Evolutionary conservation across 805 yeast species (phyloP), one percentile per base, ranked within the genome.

Genomic region (Candida stauntonica): DNA sequence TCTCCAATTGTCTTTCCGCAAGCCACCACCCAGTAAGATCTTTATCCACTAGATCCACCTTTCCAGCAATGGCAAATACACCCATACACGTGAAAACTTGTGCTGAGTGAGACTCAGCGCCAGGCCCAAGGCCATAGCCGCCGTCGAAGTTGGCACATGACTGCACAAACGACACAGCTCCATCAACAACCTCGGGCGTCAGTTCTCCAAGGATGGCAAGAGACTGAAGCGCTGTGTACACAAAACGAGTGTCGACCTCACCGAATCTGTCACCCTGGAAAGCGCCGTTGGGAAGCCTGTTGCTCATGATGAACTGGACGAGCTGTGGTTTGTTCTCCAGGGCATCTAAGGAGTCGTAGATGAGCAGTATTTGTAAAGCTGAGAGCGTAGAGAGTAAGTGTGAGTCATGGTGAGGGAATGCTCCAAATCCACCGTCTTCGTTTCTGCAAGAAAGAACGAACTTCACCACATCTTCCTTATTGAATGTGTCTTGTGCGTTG

Each of bases 31-130:
- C 79, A 11, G 86, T 66, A 33, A 73, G 59, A 19, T 75, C 75
- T 4, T 58, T 61, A 32, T 68, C 60, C 3, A 59, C 63, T 4
- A 55, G 45, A 48, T 83, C 78, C 17, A 91, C 58, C 14, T 70
- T 63, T 32, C 73, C 73, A 12, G 77, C 70, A 9, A 93, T 81
- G 2, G 88, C 84, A 33, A 93, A 65, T 0, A 94, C 72, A 1
- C 83, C 98, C 1, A 93, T 58, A 45, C 95, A 88, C 0, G 94
- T 86, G 52, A 87, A 88, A 0, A 81, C 84, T 59, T 86, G 95
- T 0, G 96, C 97, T 1, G 95, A 81, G 60, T 93, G 99, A 32
- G 91, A 79, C 60, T 93, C 99, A 0, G 95, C 91, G 1, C 96
- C 96, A 0, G 99, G 98, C 7, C 78, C 77, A 62, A 86, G 67